These are phyloP conservation scores for Talaromyces islandicus DNA, from an alignment of 2,329 filamentous ascomycete species.

Conservation along the genomic window DNA sequence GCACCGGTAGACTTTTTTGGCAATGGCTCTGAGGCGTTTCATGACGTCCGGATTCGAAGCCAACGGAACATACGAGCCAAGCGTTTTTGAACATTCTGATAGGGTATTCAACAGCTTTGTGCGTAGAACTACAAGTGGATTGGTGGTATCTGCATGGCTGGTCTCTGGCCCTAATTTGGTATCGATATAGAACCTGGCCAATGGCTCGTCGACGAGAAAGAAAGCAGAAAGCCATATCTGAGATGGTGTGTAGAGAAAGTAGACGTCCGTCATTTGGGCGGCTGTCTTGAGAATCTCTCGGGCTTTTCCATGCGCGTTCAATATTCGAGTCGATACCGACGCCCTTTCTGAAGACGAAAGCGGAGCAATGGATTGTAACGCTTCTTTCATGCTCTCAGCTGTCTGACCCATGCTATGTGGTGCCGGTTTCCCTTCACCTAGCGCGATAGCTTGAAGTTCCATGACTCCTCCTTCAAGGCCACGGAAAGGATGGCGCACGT, in stretches of 20 bases:
- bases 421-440: constrained; percentile 47
- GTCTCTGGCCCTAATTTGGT: constrained; percentile 31
- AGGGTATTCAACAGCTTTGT: constrained; percentile 33
- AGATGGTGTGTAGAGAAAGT: constrained; percentile 90
- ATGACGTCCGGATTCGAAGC: constrained; percentile 34
- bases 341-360: constrained; percentile 15
- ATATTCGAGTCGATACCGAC: constrained; percentile 42
- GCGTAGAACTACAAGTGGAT: constrained; percentile 27
- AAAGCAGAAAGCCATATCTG: constrained; percentile 88
- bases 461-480: constrained; percentile 80
- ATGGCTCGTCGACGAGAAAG: constrained; percentile 60
- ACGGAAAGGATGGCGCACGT: constrained; percentile 84
- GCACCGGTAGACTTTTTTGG: constrained; percentile 45
- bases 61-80: constrained; percentile 34
- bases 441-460: constrained; percentile 66
- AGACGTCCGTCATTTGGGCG: constrained; percentile 84
- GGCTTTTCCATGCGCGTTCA: constrained; percentile 65
- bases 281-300: constrained; percentile 70
- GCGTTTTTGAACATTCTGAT: constrained; percentile 30
- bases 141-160: constrained; percentile 13
- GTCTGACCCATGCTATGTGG: constrained; percentile 26
- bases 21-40: constrained; percentile 40
- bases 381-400: constrained; percentile 23
- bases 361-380: constrained; percentile 25
- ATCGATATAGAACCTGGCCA: constrained; percentile 40